These are phyloP conservation scores for Trametes sanguinea DNA, from an alignment of 768 basidiomycete species.

Conservation along the genomic window DNA sequence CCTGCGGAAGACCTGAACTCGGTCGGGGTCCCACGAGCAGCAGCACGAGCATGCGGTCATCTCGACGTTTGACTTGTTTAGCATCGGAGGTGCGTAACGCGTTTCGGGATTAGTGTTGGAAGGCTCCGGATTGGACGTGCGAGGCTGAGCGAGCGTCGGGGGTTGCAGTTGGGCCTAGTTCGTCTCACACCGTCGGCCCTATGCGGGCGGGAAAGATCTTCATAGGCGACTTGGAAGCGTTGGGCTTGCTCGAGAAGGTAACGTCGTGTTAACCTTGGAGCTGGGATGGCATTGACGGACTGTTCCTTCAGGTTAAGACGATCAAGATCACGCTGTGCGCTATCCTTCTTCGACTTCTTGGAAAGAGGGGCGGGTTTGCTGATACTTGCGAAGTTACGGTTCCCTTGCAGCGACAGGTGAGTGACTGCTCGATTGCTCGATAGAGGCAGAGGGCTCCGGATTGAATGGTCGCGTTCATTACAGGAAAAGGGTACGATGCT, in stretches of 20 bases:
- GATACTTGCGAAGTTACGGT: conserved; percentile 62
- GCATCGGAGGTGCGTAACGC: conserved; percentile 70
- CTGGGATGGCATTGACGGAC: not conserved
- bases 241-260: conserved; percentile 71
- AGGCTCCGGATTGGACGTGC: not conserved
- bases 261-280: conserved; percentile 2
- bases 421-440: conserved; percentile 17
- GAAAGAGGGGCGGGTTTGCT: not conserved
- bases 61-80: conserved; percentile 91
- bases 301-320: conserved; percentile 56
- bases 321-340: conserved; percentile 84
- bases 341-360: conserved; percentile 4
- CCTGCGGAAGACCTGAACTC: conserved; percentile 22
- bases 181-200: conserved; percentile 73
- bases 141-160: not conserved
- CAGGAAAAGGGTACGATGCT: conserved; percentile 72
- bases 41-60: conserved; percentile 81
- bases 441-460: not conserved
- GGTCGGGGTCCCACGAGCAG: conserved; percentile 19
- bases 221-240: conserved; percentile 68
- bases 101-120: not conserved
- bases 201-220: conserved; percentile 94
- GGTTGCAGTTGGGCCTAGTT: conserved; percentile 54
- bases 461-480: not conserved
- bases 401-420: conserved; percentile 89